These are phyloP conservation scores for Puccinia brachypodii DNA, from an alignment of 1,284 basidiomycete species.

Conservation along the genomic window DNA sequence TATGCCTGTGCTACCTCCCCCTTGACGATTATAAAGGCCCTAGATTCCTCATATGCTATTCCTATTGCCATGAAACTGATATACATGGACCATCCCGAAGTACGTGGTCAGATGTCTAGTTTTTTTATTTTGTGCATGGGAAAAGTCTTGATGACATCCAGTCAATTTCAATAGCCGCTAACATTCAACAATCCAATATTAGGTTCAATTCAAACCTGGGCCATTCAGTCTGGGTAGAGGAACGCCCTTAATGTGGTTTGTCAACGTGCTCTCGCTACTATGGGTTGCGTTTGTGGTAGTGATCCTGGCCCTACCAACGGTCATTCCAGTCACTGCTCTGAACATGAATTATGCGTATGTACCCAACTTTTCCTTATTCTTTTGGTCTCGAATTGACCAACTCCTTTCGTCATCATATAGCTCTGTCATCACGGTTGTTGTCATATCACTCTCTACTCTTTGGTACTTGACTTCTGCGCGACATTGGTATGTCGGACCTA, in stretches of 20 bases:
- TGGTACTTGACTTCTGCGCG: slow-evolving; percentile 40
- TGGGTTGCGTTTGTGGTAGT: slow-evolving; percentile 72
- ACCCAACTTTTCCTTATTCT: slow-evolving; percentile 52
- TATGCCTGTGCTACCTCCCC: neutral
- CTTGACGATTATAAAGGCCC: slow-evolving; percentile 21
- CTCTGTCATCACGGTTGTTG: slow-evolving; percentile 36
- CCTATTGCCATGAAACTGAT: slow-evolving; percentile 65
- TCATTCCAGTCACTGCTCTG: slow-evolving; percentile 66
- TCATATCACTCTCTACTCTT: slow-evolving; percentile 19
- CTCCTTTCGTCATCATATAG: neutral
- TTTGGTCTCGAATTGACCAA: neutral
- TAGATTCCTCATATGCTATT: slow-evolving; percentile 66
- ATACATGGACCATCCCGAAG: slow-evolving; percentile 75
- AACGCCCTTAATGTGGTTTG: slow-evolving; percentile 63
- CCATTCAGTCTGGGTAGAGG: slow-evolving; percentile 82
- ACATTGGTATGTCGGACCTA: slow-evolving; percentile 42
- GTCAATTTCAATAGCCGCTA: neutral
- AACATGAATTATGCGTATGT: slow-evolving; percentile 79
- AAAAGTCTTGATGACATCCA: neutral
- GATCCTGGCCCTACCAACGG: slow-evolving; percentile 71
- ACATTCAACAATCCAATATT: neutral
- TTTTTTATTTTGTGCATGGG: neutral
- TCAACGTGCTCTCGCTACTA: slow-evolving; percentile 68
- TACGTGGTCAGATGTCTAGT: slow-evolving; percentile 57
- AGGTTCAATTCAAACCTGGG: slow-evolving; percentile 70